Base-by-base conservation (phyloP, 2,329 filamentous ascomycete genomes). In the Trichoderma guizhouense region DNA sequence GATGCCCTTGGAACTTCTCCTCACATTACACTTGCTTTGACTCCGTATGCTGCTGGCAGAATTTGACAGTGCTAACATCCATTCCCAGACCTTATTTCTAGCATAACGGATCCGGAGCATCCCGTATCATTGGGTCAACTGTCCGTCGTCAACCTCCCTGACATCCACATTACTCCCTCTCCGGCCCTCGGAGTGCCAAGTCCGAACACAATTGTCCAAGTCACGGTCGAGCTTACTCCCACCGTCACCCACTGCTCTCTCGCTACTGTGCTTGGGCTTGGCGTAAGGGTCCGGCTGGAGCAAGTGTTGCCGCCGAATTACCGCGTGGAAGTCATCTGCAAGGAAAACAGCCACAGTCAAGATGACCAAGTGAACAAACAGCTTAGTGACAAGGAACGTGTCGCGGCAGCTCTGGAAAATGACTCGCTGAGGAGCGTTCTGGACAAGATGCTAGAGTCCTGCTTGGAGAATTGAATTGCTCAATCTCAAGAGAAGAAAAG, bases 311-410 rank as follows among this genome's bases (percentile, higher is more conserved):
- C 96, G 3, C 93, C 96, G 39, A 93, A 95, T 78, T 99, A 96
- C 81, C 90, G 96, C 47, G 88, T 98, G 65, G 95, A 98, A 81
- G 94, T 98, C 60, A 89, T 91, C 77, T 97, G 98, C 82, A 98
- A 98, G 82, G 92, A 97, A 82, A 95, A 95, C 74, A 96, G 94
- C n/a, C 96, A 98, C 81, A 93, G 90, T 75, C 97, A 97, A 73
- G 95, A 94, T 60, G 94, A 97, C 74, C 94, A 97, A 80, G 94
- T 98, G 67, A 98, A 97, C 84, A 98, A 98, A 86, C 96, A 99
- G 83, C 85, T 99, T 57, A 93, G 91, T 39, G 96, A 99, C 83
- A 99, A 98, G 85, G 96, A 99, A 84, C 87, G 96, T 73, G 96
- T 99, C 58, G 95, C 95, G 1, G 96, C 96, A 11, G 96, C 96